Conservation (phyloP, 768 basidiomycete genomes). For the Lactarius hengduanensis region DNA sequence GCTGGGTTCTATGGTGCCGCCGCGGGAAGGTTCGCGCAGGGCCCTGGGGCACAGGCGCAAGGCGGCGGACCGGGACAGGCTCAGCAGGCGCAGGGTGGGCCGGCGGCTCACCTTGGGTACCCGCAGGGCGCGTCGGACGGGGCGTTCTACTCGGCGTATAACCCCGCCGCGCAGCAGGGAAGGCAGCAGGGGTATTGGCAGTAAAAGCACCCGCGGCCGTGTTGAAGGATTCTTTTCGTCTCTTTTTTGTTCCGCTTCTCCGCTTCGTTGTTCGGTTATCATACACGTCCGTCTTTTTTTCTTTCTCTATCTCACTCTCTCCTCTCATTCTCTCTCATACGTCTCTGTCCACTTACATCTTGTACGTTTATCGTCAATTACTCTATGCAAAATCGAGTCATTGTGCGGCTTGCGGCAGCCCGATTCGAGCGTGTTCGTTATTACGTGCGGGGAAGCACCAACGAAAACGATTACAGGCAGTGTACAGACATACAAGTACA, state of each 20-base stretch:
- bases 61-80: conserved; percentile 47
- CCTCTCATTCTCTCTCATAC: conserved; percentile 27
- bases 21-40: conserved; percentile 43
- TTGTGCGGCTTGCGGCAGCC: conserved; percentile 22
- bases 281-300: conserved; percentile 15
- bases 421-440: not conserved
- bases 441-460: not conserved
- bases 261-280: conserved; percentile 31
- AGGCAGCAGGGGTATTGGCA: conserved; percentile 55
- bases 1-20: conserved; percentile 47
- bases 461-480: not conserved
- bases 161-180: conserved; percentile 41
- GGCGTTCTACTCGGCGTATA: conserved; percentile 59
- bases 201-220: conserved; percentile 4
- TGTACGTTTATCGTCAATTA: conserved; percentile 32
- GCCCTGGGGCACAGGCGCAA: conserved; percentile 40
- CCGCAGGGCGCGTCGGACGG: conserved; percentile 62
- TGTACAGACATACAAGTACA: not conserved
- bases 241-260: conserved; percentile 27
- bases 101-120: conserved; percentile 61
- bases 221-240: conserved; percentile 17
- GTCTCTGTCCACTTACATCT: conserved; percentile 29
- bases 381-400: conserved; percentile 24
- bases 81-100: conserved; percentile 40
- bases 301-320: conserved; percentile 28